Evolutionary conservation across 148 eudicot species (phyloP).

Genomic region (Pouteria glomerata): DNA sequence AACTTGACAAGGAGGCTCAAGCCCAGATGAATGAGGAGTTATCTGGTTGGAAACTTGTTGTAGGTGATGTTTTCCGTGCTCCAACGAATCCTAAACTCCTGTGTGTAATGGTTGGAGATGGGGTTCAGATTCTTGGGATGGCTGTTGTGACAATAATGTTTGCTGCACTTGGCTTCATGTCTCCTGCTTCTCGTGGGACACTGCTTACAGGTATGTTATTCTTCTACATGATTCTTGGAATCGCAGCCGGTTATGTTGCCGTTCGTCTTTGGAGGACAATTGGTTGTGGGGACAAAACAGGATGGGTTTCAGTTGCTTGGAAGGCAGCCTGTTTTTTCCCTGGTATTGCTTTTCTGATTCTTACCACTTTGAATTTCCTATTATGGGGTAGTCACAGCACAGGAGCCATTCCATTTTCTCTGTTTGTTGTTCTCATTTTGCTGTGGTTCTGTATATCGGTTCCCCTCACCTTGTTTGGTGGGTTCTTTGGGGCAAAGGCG

Average conservation of each 20-base stretch:
- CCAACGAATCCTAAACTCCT: conserved; percentile 25
- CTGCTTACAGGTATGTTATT: conserved; percentile 28
- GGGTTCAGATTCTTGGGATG: conserved; percentile 37
- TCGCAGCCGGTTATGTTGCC: conserved; percentile 30
- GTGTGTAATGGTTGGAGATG: conserved; percentile 32
- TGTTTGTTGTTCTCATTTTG: conserved; percentile 20
- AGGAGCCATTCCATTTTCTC: conserved; percentile 23
- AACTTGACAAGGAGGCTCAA: conserved; percentile 28
- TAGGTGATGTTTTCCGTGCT: conserved; percentile 32
- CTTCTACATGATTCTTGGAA: conserved; percentile 34
- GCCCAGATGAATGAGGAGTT: conserved; percentile 27
- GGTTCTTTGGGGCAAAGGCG: conserved; percentile 26
- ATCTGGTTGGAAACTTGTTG: conserved; percentile 28
- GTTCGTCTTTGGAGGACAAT: conserved; percentile 38
- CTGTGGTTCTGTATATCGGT: conserved; percentile 27
- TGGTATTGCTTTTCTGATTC: conserved; percentile 28
- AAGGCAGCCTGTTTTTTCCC: conserved; percentile 36
- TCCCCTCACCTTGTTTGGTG: conserved; percentile 22
- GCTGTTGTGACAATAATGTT: conserved; percentile 31
- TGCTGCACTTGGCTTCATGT: conserved; percentile 41
- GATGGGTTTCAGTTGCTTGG: conserved; percentile 37
- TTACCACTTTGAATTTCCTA: conserved; percentile 22
- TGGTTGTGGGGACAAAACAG: conserved; percentile 24
- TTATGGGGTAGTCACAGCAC: conserved; percentile 27
- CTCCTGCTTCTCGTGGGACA: conserved; percentile 37